Percentiles rank a stretch among this genome's conserved stretches.
phyloP scores from a whole-genome alignment of 768 basidiomycete species.

The Boletus reticuloceps region DNA sequence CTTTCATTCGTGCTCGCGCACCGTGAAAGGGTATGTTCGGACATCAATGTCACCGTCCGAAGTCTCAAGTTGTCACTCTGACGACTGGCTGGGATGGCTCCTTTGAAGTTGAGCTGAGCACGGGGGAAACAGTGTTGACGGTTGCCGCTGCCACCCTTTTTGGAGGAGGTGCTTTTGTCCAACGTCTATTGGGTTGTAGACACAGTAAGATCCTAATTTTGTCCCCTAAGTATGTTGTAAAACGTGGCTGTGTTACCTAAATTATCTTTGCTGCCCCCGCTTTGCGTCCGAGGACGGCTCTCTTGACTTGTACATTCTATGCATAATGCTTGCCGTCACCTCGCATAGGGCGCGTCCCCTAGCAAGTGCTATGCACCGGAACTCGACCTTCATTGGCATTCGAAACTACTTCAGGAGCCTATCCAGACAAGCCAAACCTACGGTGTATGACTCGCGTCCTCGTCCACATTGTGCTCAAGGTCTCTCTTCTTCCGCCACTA shows the following conservation, averaged over 20 bases:
- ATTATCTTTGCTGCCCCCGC: too few relatives aligned
- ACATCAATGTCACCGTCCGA: constrained; percentile 38
- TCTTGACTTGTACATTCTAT: constrained; percentile 5
- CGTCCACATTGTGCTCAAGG: not conserved
- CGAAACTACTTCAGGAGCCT: constrained; percentile 27
- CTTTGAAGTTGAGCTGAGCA: constrained; percentile 44
- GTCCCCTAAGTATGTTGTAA: too few relatives aligned
- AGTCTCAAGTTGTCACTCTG: constrained; percentile 42
- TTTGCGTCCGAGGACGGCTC: not conserved
- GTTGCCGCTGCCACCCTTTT: constrained; percentile 46
- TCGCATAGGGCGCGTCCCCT: constrained; percentile 3
- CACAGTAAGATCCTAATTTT: too few relatives aligned
- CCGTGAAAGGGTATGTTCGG: constrained; percentile 47
- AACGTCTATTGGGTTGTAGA: constrained; percentile 39
- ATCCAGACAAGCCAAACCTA: constrained; percentile 5
- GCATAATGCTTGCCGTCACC: constrained; percentile 9
- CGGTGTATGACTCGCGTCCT: not conserved
- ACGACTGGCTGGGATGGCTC: constrained; percentile 61
- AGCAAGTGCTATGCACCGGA: constrained; percentile 5
- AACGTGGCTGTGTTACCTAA: constrained; percentile 16
- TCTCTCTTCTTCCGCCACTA: constrained; percentile 18
- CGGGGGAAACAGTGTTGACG: constrained; percentile 41
- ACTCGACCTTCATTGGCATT: constrained; percentile 31
- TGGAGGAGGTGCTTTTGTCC: constrained; percentile 51
- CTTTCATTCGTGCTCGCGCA: constrained; percentile 5